phyloP scores from a whole-genome alignment of 2,329 filamentous ascomycete species.

The Aspergillus novoparasiticus region DNA sequence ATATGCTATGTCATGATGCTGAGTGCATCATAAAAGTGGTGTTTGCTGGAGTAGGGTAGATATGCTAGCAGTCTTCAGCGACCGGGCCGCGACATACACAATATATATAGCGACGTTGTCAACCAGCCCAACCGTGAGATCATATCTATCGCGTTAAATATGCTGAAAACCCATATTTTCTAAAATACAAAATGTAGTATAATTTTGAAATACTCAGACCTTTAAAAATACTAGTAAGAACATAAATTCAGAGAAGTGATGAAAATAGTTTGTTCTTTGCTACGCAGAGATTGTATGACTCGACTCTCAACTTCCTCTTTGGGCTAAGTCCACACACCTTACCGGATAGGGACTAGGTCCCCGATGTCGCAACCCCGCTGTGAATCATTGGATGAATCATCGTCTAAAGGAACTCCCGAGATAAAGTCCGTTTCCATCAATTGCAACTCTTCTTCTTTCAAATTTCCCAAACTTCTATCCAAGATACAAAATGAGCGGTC shows the following conservation, averaged over 20 bases:
- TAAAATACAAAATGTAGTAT: no score
- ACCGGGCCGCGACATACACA: not conserved
- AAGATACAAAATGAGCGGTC: conserved; percentile 36
- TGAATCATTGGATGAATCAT: conserved; percentile 13
- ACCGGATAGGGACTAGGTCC: conserved; percentile 10
- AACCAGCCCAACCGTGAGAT: not conserved
- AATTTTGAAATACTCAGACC: no score
- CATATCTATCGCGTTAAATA: not conserved
- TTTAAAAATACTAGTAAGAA: no score
- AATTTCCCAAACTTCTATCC: not conserved
- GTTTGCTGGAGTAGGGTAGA: not conserved
- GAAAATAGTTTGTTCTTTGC: no score
- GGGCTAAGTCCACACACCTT: not conserved
- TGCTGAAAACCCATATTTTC: no score
- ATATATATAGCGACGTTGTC: not conserved
- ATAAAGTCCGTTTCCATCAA: not conserved
- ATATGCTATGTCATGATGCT: not conserved
- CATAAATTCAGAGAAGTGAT: no score
- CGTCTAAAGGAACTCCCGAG: not conserved
- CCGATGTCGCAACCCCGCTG: conserved; percentile 16
- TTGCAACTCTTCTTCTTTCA: conserved; percentile 1
- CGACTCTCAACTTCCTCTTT: not conserved
- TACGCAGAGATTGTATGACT: not conserved
- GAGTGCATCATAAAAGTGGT: not conserved
- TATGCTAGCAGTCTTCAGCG: no score